These are phyloP conservation scores for Blastomyces silverae DNA, from an alignment of 2,329 filamentous ascomycete genomes.

Conservation along the genomic window DNA sequence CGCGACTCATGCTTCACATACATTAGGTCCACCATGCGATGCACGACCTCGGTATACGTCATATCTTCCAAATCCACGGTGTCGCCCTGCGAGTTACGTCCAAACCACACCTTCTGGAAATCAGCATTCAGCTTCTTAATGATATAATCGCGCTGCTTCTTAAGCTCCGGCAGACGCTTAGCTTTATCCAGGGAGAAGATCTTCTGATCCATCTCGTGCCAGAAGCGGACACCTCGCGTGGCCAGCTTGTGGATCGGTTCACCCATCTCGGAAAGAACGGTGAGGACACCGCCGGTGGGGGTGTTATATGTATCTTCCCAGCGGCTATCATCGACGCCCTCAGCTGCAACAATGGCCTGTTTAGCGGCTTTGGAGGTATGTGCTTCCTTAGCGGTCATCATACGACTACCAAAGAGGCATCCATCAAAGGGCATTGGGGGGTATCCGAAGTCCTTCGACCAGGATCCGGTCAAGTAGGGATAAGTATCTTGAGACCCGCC, in stretches of 20 bases:
- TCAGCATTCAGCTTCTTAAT: slow-evolving; percentile 94
- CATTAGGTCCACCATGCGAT: slow-evolving; percentile 80
- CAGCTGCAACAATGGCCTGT: slow-evolving; percentile 79
- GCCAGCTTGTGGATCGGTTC: slow-evolving; percentile 99
- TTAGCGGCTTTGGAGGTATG: slow-evolving; percentile 83
- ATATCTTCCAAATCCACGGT: slow-evolving; percentile 88
- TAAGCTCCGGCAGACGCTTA: slow-evolving; percentile 78
- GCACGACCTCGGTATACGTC: slow-evolving; percentile 85
- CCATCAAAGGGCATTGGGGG: slow-evolving; percentile 93
- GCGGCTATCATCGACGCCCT: slow-evolving; percentile 69
- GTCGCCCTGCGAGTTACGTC: slow-evolving; percentile 70
- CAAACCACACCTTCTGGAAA: slow-evolving; percentile 97
- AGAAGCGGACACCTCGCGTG: slow-evolving; percentile 90
- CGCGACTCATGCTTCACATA: slow-evolving; percentile 85
- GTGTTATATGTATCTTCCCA: slow-evolving; percentile 96
- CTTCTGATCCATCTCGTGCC: slow-evolving; percentile 98
- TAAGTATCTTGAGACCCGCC: slow-evolving; percentile 86
- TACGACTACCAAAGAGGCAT: slow-evolving; percentile 80
- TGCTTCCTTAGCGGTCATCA: slow-evolving; percentile 92
- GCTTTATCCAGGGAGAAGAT: slow-evolving; percentile 96
- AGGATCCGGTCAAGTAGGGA: slow-evolving; percentile 81
- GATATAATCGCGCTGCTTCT: slow-evolving; percentile 83
- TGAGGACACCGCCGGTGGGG: slow-evolving; percentile 86
- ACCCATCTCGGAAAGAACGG: slow-evolving; percentile 96
- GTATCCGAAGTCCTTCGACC: slow-evolving; percentile 81